Evolutionary conservation across 768 basidiomycete species (phyloP), one percentile per base, ranked within the genome.

Genomic region (Wakefieldia striispora): DNA sequence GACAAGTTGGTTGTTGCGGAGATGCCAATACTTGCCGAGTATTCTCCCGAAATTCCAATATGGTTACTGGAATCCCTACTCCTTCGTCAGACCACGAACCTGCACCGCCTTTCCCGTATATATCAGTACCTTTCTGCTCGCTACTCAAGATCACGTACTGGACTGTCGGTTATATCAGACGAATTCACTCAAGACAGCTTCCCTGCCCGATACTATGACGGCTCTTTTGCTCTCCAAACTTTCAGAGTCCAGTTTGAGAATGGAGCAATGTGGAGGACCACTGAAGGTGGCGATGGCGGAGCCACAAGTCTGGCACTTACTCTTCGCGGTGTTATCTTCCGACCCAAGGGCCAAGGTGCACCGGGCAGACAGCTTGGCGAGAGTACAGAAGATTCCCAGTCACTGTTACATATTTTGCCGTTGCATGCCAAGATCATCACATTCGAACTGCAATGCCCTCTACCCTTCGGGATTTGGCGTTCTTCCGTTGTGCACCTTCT

Each of bases 321-420:
- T 29, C 11, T 29, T 12, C 29, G 29, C 29, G 13, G 4, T 29
- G 29, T 10, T 12, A 12, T 29, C 13, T 29, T 12, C 29, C 29
- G 4, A 12, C 29, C 29, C 12, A 11, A 29, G 11, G 29, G 13
- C 6, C 29, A 29, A 4, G 13, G 4, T 12, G 29, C 12, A 11
- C 11, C 11, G 29, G 29, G 12, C 29, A 29, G 11, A 13, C 29
- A 29, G 11, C 29, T 11, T 29, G 29, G 13, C 4, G 17, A 64
- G 41, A 53, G 51, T 7, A 14, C 16, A 3, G 23, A 16, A 24
- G 16, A 6, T 2, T 26, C 12, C 8, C 16, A 59, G 71, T 8
- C 64, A 72, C 39, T 76, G 78, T 51, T 75, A 72, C 73, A 76
- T 74, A 1, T 50, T 78, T 17, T 73, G 14, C 14, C 9, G 5